Percentiles rank a stretch among this genome's conserved stretches.
Evolutionary conservation across 768 basidiomycete genomes (phyloP).

Genomic region (Paxillus rubicundulus): DNA sequence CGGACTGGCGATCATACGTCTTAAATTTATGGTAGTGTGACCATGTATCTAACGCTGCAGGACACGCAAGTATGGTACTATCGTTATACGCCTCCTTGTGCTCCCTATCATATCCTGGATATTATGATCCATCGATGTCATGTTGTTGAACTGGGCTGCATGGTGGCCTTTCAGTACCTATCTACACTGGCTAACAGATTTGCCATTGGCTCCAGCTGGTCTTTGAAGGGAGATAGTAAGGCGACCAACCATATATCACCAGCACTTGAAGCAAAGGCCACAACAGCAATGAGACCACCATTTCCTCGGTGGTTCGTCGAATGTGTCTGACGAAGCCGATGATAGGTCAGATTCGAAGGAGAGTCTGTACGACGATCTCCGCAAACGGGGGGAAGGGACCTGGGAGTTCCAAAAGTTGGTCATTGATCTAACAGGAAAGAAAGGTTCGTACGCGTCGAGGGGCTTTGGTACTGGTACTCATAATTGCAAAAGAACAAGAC

Average conservation of each 20-base stretch:
- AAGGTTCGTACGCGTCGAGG: conserved; percentile 9
- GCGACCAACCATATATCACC: conserved; percentile 13
- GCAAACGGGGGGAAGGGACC: conserved; percentile 6
- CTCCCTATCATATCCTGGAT: too few species aligned
- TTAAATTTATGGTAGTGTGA: too few species aligned
- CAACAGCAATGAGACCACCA: conserved; percentile 21
- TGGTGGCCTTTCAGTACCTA: too few species aligned
- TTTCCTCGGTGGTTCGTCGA: conserved; percentile 18
- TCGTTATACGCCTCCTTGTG: too few species aligned
- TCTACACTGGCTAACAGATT: too few species aligned
- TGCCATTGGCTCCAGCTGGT: too few species aligned
- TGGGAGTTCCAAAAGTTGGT: neutral
- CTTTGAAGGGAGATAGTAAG: neutral
- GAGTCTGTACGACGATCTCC: conserved; percentile 16
- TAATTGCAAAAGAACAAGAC: neutral
- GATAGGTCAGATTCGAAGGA: conserved; percentile 24
- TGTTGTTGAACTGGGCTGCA: too few species aligned
- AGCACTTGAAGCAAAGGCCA: conserved; percentile 23
- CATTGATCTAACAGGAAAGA: neutral
- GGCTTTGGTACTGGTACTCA: conserved; percentile 7
- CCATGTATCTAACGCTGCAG: too few species aligned
- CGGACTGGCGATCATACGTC: too few species aligned
- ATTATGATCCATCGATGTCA: too few species aligned
- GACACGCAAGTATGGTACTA: too few species aligned
- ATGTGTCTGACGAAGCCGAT: conserved; percentile 23